Evolutionary conservation across 176 grass and related monocot species (phyloP), one percentile per base, ranked within the genome.

Genomic region (Zea luxurians): DNA sequence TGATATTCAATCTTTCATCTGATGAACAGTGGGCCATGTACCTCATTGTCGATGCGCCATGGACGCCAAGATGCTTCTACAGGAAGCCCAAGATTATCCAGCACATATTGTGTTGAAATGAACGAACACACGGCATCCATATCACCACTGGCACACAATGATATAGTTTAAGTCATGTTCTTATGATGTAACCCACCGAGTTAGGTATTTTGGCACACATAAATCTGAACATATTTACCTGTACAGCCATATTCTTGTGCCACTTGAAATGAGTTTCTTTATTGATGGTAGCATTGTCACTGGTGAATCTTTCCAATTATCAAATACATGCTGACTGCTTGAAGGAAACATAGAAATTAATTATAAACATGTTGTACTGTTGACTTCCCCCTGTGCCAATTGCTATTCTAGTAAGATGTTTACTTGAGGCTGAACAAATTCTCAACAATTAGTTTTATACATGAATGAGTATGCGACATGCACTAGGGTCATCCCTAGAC

Each of bases 61-160:
- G 92, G 88, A 68, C 48, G 86, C 88, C 92, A 94, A 21, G 83
- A 61, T 71, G n/a, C 82, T 81, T 77, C 81, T 53, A 75, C 47
- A 35, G 76, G 77, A 3, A 94, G 79, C 34, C 59, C 77, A 70
- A 91, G 86, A 66, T 81, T 76, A 27, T 80, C 48, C 17, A 91
- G 60, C 20, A 75, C 83, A n/a, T 86, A 80, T 41, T 88, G 84
- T 44, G 85, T 94, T 40, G 92, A 86, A 37, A 80, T 89, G 48
- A 89, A 80, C 7, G 92, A 85, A 73, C 89, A 90, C 21, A 88
- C 78, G 37, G 79, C 83, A 84, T 91, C 92, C 67, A 82, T 74
- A 61, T 94, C 92, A 48, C 92, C 89, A 42, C 89, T 94, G 38
- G 45, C 68, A 47, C 17, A 49, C 54, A 83, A 84, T 0, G 20